phyloP scores from a whole-genome alignment of 306 rosid genomes.

The Prunus armeniaca region DNA sequence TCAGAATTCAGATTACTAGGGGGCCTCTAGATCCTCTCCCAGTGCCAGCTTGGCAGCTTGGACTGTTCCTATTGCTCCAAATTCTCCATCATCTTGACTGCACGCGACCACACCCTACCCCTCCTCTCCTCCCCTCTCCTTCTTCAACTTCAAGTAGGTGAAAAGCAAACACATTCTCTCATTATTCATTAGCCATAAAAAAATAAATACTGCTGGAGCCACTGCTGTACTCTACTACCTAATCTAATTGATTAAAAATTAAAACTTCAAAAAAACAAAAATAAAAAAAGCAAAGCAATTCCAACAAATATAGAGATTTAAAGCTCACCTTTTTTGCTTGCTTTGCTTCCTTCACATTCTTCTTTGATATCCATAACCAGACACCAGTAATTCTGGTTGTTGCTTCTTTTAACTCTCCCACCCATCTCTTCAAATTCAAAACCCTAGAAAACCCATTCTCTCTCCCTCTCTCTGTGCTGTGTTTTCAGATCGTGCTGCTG shows the following conservation, averaged over 20 bases:
- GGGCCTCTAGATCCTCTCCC: conserved; percentile 10
- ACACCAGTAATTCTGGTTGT: conserved; percentile 18
- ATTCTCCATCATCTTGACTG: conserved; percentile 35
- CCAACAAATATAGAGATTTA: background rate
- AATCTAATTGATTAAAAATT: conserved; percentile 34
- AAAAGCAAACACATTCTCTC: conserved; percentile 48
- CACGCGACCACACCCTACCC: conserved; percentile 36
- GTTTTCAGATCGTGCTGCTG: conserved; percentile 41
- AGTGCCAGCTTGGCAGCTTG: conserved; percentile 27
- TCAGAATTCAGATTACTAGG: background rate
- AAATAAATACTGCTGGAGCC: conserved; percentile 34
- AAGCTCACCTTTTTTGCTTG: background rate
- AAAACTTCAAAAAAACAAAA: conserved; percentile 18
- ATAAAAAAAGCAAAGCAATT: background rate
- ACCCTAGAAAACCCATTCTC: background rate
- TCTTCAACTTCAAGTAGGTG: conserved; percentile 48
- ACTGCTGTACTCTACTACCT: conserved; percentile 53
- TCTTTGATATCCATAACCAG: background rate
- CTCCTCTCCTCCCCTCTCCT: conserved; percentile 7
- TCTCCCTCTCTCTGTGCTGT: too few species aligned
- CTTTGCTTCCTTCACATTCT: background rate
- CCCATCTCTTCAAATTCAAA: background rate
- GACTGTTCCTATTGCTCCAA: conserved; percentile 12
- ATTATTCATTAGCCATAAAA: background rate
- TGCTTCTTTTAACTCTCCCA: conserved; percentile 15